Evolutionary conservation across 2,329 filamentous ascomycete genomes (phyloP).

Genomic region (Emmonsiellopsis sp.): DNA sequence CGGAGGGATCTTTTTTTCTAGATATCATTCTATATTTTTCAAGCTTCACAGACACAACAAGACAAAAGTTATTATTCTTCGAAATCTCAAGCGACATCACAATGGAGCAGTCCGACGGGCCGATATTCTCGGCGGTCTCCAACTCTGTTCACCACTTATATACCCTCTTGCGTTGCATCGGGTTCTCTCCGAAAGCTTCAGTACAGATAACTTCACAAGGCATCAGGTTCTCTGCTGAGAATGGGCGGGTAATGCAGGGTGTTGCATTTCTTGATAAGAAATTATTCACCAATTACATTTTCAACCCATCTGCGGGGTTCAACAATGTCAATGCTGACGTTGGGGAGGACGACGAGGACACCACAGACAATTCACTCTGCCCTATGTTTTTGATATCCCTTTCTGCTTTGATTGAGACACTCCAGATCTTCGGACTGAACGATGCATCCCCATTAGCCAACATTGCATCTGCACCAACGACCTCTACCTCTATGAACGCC

Average conservation of each 20-base stretch:
- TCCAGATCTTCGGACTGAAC: constrained; percentile 87
- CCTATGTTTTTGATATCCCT: constrained; percentile 82
- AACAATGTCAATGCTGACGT: constrained; percentile 17
- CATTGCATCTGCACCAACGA: constrained; percentile 21
- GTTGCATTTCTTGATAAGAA: constrained; percentile 78
- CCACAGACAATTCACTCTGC: constrained; percentile 29
- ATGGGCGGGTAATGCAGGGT: constrained; percentile 84
- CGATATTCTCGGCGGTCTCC: constrained; percentile 50
- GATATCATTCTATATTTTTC: constrained; percentile 17
- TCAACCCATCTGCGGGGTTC: constrained; percentile 41
- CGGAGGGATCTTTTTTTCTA: constrained; percentile 22
- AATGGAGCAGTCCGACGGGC: constrained; percentile 8
- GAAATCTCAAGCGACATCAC: not conserved
- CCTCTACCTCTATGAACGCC: constrained; percentile 49
- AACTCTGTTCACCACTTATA: constrained; percentile 53
- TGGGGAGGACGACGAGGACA: constrained; percentile 29
- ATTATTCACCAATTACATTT: constrained; percentile 78
- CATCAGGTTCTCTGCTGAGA: constrained; percentile 78
- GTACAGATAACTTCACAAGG: constrained; percentile 76
- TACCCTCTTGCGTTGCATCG: constrained; percentile 52
- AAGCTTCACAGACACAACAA: not conserved
- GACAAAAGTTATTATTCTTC: not conserved
- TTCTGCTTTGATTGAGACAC: constrained; percentile 76
- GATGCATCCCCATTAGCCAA: constrained; percentile 37
- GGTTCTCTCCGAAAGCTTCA: constrained; percentile 49